Conservation (phyloP, 1,284 basidiomycete genomes). For the Fomes fomentarius region DNA sequence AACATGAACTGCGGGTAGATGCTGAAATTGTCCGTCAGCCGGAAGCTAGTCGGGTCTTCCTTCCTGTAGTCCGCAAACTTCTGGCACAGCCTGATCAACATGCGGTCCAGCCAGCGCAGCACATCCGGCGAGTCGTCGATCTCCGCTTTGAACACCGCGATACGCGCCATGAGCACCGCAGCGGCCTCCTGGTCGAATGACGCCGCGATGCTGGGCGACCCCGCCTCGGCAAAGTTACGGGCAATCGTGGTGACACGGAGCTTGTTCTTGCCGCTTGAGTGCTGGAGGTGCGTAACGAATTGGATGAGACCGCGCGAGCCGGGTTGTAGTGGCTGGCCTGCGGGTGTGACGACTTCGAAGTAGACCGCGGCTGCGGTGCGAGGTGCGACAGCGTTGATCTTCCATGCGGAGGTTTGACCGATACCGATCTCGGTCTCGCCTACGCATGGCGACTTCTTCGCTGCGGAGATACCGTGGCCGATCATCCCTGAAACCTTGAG, state of each 20-base stretch:
- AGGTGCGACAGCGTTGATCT: slow-evolving; percentile 90
- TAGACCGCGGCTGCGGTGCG: slow-evolving; percentile 92
- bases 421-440: slow-evolving; percentile 99
- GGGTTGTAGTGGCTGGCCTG: slow-evolving; percentile 90
- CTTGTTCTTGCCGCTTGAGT: slow-evolving; percentile 92
- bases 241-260: slow-evolving; percentile 97
- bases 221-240: slow-evolving; percentile 96
- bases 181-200: slow-evolving; percentile 99
- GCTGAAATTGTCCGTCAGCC: slow-evolving; percentile 93
- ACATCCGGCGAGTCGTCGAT: slow-evolving; percentile 99
- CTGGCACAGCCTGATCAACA: slow-evolving; percentile 98
- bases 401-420: slow-evolving; percentile 99
- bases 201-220: slow-evolving; percentile 89
- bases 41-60: slow-evolving; percentile 95
- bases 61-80: slow-evolving; percentile 99
- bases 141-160: slow-evolving; percentile 99
- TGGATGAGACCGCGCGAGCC: slow-evolving; percentile 96
- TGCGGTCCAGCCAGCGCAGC: slow-evolving; percentile 95
- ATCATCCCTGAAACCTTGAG: slow-evolving; percentile 98
- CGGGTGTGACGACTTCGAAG: slow-evolving; percentile 99
- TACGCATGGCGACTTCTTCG: slow-evolving; percentile 96
- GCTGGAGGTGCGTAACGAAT: slow-evolving; percentile 99
- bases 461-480: slow-evolving; percentile 95
- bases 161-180: slow-evolving; percentile 97
- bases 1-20: slow-evolving; percentile 99